Evolutionary conservation across 331 rosid genomes (phyloP), one percentile per base, ranked within the genome.

Genomic region (Quercus phellos): DNA sequence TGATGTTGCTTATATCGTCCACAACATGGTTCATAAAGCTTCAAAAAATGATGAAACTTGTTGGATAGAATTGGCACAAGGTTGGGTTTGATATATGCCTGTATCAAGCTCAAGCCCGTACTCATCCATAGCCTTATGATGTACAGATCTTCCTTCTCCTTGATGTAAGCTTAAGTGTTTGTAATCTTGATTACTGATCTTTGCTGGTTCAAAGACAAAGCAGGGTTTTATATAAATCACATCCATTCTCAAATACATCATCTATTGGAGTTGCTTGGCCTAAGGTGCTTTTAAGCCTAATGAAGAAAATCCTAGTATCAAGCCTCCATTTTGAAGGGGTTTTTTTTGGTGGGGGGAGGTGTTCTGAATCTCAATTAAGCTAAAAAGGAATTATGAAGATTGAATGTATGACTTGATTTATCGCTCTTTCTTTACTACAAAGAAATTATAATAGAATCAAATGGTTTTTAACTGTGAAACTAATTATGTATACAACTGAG

Each of bases 151-250:
- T 80, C 72, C 76, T 80, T 79, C 59, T 63, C 22, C 81, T 34
- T 61, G 73, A 22, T n/a, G 50, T 76, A 75, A 72, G 60, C 83
- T 30, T 73, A 73, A 81, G 60, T 77, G 51, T 84, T 72, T 54
- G 84, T 73, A 74, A 75, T 64, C 74, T 60, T 74, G 55, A 66
- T 58, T 73, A 78, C 84, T 77, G 81, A 26, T 38, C 81, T 74
- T 75, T 84, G 74, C 80, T 68, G 77, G 55, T 85, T 58, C 73
- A 32, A 59, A 68, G 51, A 75, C 56, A 46, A 78, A 70, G 82
- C 82, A 43, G 81, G 76, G 38, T 87, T 78, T 82, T 84, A 78
- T 73, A 77, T 66, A 81, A 73, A 32, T 82, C 59, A 78, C 6
- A 32, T 32, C 11, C 24, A 68, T 50, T 59, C 66, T 78, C 76